Base-by-base conservation (phyloP, 495 filamentous ascomycete species). In the Daldinia concentrica region DNA sequence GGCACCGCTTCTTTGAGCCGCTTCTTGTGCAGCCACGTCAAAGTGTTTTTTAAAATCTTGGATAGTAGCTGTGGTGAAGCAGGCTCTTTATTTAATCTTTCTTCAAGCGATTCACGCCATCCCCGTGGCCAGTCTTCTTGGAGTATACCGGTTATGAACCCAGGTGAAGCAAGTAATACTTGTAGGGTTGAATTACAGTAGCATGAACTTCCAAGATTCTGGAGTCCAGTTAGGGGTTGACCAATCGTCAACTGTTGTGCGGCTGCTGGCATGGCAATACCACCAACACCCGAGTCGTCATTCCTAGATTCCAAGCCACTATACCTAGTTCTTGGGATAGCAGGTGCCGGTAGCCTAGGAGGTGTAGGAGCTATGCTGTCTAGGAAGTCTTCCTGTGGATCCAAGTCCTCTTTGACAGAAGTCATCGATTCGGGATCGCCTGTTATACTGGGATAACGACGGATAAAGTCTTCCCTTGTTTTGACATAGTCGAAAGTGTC, bases 181-280 rank as follows among this genome's bases (percentile, higher is more conserved):
- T 99, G 95, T 14, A 99, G 79, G 4, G 89, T 90, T 14, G 91
- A 88, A 81, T 98, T 87, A 94, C 93, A 76, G 95, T 65, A 99
- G 79, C 95, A 99, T 6, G 89, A 92, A 11, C 91, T 90, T 9
- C 91, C 89, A 26, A 17, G 17, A 14, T 36, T 59, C 19, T 22
- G 6, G 57, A 43, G 57, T 45, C 95, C 96, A 4, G 92, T 95
- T 56, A 74, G 12, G 39, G 58, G 52, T 61, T 71, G 34, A 58
- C 0, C 0, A 48, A 32, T 36, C 50, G 14, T 26, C n/a, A 24
- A 9, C 17, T 11, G 58, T 34, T 32, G n/a, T 57, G 41, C 17
- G 9, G 39, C 58, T 32, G 19, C 78, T 43, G 32, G 30, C 74
- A 70, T 72, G 76, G 79, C 68, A 80, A 79, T 6, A 82, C 76